A percentile compares a stretch with the other conserved stretches of the same genome.
Evolutionary conservation across 2,329 filamentous ascomycete genomes (phyloP).

Genomic region (Polychaeton citri): DNA sequence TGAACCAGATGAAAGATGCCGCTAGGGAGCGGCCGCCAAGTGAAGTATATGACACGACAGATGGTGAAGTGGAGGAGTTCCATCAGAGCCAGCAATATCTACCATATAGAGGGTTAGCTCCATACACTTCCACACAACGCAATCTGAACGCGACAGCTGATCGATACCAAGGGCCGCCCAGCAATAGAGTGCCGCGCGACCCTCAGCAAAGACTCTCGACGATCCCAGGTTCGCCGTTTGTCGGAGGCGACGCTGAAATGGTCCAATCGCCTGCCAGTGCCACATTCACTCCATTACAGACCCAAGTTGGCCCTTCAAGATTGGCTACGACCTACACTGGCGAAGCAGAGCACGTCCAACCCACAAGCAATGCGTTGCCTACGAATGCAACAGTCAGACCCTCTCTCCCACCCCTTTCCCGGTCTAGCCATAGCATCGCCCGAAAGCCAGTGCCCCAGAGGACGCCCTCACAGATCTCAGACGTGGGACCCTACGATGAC

Average conservation of each 20-base stretch:
- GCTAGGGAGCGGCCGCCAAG: slow-evolving; percentile 15
- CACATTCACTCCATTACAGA: too few relatives aligned
- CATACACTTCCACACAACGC: slow-evolving; percentile 9
- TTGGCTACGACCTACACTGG: too few relatives aligned
- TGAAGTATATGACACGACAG: slow-evolving; percentile 4
- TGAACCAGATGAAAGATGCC: slow-evolving; percentile 66
- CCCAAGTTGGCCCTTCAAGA: too few relatives aligned
- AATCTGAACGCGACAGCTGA: slow-evolving; percentile 26
- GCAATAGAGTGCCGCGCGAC: slow-evolving; percentile 5
- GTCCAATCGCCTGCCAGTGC: slow-evolving; percentile 12
- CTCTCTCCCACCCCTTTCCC: slow-evolving; percentile 12
- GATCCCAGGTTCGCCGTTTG: slow-evolving; percentile 32
- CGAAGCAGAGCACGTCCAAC: too few relatives aligned
- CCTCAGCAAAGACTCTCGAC: slow-evolving; percentile 26
- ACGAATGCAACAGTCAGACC: not conserved
- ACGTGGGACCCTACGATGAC: too few relatives aligned
- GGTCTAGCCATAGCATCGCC: slow-evolving; percentile 14
- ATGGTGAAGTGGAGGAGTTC: slow-evolving; percentile 14
- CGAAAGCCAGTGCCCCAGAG: slow-evolving; percentile 15
- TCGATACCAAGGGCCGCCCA: slow-evolving; percentile 11
- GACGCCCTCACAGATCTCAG: slow-evolving; percentile 1
- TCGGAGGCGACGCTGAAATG: slow-evolving; percentile 20
- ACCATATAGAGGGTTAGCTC: slow-evolving; percentile 23
- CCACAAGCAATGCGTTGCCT: not conserved
- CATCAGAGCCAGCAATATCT: slow-evolving; percentile 15